A percentile compares a stretch with the other conserved stretches of the same genome.
Conservation (phyloP, 208 protist species). For the Trichomonas tenax region DNA sequence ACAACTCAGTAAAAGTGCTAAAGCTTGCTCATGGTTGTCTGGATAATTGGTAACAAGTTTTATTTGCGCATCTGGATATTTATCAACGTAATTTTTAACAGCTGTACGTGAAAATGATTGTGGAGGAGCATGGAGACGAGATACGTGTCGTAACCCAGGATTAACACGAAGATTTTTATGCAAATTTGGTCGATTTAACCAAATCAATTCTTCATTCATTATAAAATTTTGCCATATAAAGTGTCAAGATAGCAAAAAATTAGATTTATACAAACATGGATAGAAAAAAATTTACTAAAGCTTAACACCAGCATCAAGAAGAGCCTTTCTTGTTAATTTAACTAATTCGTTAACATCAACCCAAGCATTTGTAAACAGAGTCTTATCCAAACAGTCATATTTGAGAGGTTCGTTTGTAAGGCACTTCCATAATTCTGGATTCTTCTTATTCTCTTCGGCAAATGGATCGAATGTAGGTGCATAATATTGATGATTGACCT, state of each 20-base stretch:
- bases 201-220: neutral
- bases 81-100: neutral
- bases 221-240: too few relatives aligned
- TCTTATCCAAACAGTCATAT: neutral
- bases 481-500: neutral
- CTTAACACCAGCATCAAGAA: neutral
- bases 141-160: neutral
- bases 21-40: neutral
- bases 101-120: neutral
- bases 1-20: slow-evolving; percentile 43
- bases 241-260: too few relatives aligned
- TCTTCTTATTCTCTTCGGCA: neutral
- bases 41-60: neutral
- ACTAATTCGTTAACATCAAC: neutral
- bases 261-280: neutral
- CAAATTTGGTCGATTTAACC: neutral
- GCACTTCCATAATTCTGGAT: neutral
- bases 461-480: neutral
- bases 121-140: neutral
- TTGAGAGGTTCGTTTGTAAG: neutral
- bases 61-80: neutral
- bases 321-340: neutral
- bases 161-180: neutral
- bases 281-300: neutral
- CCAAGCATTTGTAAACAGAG: neutral